These are phyloP conservation scores for Phtheirospermum japonicum DNA, from an alignment of 257 asterid genomes.

Conservation along the genomic window DNA sequence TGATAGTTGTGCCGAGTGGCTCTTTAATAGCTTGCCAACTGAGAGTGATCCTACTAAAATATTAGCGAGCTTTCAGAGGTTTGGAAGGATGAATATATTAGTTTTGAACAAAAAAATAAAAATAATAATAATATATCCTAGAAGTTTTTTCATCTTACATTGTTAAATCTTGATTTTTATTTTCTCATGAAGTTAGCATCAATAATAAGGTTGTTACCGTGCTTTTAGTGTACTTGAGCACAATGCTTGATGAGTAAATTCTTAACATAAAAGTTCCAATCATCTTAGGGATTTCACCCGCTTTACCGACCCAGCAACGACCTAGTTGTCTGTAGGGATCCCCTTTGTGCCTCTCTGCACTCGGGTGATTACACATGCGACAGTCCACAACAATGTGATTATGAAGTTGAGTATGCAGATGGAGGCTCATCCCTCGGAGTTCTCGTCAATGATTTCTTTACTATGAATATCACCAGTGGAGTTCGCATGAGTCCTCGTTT, in stretches of 20 bases:
- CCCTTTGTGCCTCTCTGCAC: conserved; percentile 89
- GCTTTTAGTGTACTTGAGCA: neutral
- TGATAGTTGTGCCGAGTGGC: too few species aligned
- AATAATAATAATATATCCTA: too few species aligned
- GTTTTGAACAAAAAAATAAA: too few species aligned
- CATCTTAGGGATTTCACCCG: conserved; percentile 81
- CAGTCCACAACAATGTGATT: conserved; percentile 84
- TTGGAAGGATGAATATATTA: too few species aligned
- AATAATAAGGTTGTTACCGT: too few species aligned
- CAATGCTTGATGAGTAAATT: neutral
- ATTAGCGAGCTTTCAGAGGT: too few species aligned
- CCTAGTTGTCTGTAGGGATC: conserved; percentile 77
- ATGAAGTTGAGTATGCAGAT: conserved; percentile 97
- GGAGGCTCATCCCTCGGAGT: conserved; percentile 99
- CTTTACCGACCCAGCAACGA: conserved; percentile 88
- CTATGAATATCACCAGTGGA: conserved; percentile 66
- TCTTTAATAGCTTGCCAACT: too few species aligned
- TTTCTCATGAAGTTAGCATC: too few species aligned
- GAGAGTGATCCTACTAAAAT: too few species aligned
- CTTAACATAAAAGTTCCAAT: neutral
- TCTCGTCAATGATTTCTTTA: conserved; percentile 65
- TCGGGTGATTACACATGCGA: conserved; percentile 69
- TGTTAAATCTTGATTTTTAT: too few species aligned
- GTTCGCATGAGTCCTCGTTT: conserved; percentile 60
- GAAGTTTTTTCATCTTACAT: too few species aligned